A percentile compares a stretch with the other conserved stretches of the same genome.
Evolutionary conservation across 495 filamentous ascomycete species (phyloP).

Genomic region (Annulohypoxylon bovei): DNA sequence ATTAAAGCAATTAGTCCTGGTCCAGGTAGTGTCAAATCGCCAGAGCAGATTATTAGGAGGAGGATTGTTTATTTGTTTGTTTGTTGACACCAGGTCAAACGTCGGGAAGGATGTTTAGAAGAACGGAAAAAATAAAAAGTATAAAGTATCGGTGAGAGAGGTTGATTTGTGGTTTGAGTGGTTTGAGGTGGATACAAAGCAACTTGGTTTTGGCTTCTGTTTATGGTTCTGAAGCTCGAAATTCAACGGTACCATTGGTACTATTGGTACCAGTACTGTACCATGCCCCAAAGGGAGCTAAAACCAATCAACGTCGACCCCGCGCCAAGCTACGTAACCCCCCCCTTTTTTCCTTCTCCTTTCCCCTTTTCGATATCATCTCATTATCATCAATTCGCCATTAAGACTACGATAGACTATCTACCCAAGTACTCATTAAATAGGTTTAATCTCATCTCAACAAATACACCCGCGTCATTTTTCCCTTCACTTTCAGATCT

Average conservation of each 20-base stretch:
- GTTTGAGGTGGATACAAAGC: constrained; percentile 42
- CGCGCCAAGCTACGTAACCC: constrained; percentile 36
- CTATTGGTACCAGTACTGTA: not conserved
- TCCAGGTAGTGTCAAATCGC: not conserved
- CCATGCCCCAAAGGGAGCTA: constrained; percentile 24
- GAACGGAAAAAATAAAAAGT: constrained; percentile 10
- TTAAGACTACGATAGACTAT: not conserved
- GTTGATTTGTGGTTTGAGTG: not conserved
- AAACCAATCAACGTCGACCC: constrained; percentile 35
- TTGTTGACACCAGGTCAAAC: constrained; percentile 44
- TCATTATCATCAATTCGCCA: not conserved
- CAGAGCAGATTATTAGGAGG: constrained; percentile 1
- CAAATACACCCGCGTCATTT: not conserved
- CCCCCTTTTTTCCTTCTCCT: constrained; percentile 2
- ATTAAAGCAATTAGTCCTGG: constrained; percentile 4
- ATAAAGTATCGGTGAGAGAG: constrained; percentile 44
- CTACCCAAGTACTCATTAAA: not conserved
- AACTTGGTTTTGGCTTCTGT: constrained; percentile 3
- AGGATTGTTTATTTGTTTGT: not conserved
- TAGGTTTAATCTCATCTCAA: not conserved
- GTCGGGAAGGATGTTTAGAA: constrained; percentile 5
- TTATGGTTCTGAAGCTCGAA: constrained; percentile 35
- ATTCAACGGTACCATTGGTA: constrained; percentile 15
- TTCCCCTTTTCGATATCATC: not conserved
- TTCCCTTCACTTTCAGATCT: not conserved